These are phyloP conservation scores for Smittium mucronatum DNA, from an alignment of 371 early-diverging fungal species.

Conservation along the genomic window DNA sequence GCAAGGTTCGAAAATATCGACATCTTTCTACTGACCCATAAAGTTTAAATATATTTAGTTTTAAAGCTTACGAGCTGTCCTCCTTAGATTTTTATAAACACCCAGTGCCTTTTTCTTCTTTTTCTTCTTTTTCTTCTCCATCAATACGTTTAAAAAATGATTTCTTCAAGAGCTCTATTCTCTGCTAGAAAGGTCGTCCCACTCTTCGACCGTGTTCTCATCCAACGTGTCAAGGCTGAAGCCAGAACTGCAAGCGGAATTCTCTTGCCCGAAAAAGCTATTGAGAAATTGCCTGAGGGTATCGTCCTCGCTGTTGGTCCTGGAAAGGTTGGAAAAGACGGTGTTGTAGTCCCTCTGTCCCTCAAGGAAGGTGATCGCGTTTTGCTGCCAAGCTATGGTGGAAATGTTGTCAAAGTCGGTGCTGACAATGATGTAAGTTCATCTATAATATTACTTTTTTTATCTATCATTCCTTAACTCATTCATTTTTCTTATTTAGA, in stretches of 20 bases:
- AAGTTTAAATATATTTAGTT: too few relatives aligned
- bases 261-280: slow-evolving; percentile 95
- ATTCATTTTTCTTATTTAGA: too few relatives aligned
- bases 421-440: slow-evolving; percentile 50
- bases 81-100: too few relatives aligned
- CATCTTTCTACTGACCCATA: too few relatives aligned
- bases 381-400: slow-evolving; percentile 88
- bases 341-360: slow-evolving; percentile 62
- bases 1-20: too few relatives aligned
- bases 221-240: slow-evolving; percentile 90
- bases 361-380: slow-evolving; percentile 87
- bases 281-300: slow-evolving; percentile 87
- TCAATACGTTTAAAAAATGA: slow-evolving; percentile 10
- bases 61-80: too few relatives aligned
- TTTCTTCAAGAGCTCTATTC: slow-evolving; percentile 19
- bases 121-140: neutral
- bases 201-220: slow-evolving; percentile 91
- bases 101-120: too few relatives aligned
- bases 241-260: slow-evolving; percentile 92
- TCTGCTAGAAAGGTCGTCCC: slow-evolving; percentile 46
- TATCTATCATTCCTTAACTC: too few relatives aligned
- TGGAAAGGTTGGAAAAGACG: slow-evolving; percentile 76
- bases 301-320: slow-evolving; percentile 88
- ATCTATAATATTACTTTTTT: too few relatives aligned
- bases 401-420: slow-evolving; percentile 77